These are phyloP conservation scores for Lavandula angustifolia DNA, from an alignment of 257 asterid genomes.

Conservation along the genomic window DNA sequence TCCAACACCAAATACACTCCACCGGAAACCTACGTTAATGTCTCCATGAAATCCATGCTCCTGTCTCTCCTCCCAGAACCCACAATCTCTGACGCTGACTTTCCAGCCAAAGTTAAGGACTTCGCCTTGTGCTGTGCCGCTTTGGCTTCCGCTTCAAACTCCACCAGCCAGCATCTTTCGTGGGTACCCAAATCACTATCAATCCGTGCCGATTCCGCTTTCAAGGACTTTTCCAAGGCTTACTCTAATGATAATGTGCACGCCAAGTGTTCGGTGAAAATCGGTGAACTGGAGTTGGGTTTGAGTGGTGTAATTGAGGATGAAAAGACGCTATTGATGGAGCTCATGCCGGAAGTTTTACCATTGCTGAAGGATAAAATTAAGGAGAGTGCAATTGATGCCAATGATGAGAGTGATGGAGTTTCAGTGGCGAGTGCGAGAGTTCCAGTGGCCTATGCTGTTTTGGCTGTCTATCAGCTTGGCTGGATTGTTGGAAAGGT, in stretches of 20 bases:
- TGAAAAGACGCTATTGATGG: conserved; percentile 61
- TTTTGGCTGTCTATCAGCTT: conserved; percentile 80
- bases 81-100: conserved; percentile 33
- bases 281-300: conserved; percentile 59
- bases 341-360: conserved; percentile 60
- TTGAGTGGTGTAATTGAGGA: conserved; percentile 43
- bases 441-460: conserved; percentile 77
- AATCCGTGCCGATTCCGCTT: conserved; percentile 47
- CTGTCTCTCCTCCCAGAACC: conserved; percentile 50
- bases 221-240: conserved; percentile 45
- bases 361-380: conserved; percentile 61
- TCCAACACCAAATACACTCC: conserved; percentile 54
- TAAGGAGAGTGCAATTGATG: conserved; percentile 75
- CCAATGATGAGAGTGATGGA: conserved; percentile 54
- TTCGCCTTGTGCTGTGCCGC: conserved; percentile 73
- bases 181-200: conserved; percentile 73
- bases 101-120: conserved; percentile 41
- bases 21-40: conserved; percentile 50
- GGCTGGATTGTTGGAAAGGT: conserved; percentile 87
- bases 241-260: conserved; percentile 36
- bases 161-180: conserved; percentile 58
- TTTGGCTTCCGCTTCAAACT: conserved; percentile 58
- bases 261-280: conserved; percentile 44
- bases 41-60: conserved; percentile 68
- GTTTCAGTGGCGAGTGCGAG: conserved; percentile 78